These are phyloP conservation scores for Lepidopterella palustris DNA, from an alignment of 495 filamentous ascomycete genomes.

Conservation along the genomic window DNA sequence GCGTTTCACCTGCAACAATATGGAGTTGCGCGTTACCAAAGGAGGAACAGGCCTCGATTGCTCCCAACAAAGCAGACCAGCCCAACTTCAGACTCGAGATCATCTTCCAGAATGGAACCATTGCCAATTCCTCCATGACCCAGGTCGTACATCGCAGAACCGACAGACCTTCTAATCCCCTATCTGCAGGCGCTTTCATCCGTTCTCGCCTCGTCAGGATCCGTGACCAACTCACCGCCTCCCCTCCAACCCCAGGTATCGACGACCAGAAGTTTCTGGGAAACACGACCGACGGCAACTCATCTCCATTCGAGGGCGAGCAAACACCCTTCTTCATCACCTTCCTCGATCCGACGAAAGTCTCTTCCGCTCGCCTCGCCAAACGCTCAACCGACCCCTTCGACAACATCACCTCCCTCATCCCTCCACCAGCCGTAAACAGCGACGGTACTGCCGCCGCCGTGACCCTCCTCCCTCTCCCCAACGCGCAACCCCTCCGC, in stretches of 20 bases:
- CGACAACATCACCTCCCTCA: conserved; percentile 46
- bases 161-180: conserved; percentile 21
- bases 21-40: conserved; percentile 83
- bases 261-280: conserved; percentile 73
- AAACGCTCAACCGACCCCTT: conserved; percentile 29
- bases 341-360: conserved; percentile 21
- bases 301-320: conserved; percentile 55
- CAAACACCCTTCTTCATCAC: conserved; percentile 64
- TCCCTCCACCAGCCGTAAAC: conserved; percentile 56
- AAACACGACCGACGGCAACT: conserved; percentile 69
- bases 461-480: conserved; percentile 60
- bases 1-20: conserved; percentile 59
- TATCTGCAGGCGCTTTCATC: conserved; percentile 24
- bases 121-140: conserved; percentile 35
- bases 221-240: conserved; percentile 34
- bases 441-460: conserved; percentile 64
- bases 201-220: conserved; percentile 13
- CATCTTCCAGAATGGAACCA: conserved; percentile 65
- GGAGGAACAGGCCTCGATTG: conserved; percentile 55
- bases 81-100: conserved; percentile 78
- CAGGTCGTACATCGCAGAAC: neutral
- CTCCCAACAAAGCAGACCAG: conserved; percentile 54
- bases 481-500: conserved; percentile 69
- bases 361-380: conserved; percentile 7
- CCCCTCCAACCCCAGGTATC: conserved; percentile 56